Percentiles rank a stretch among this genome's conserved stretches.
Evolutionary conservation across 495 filamentous ascomycete genomes (phyloP).

Genomic region (Tetracladium marchalianum): DNA sequence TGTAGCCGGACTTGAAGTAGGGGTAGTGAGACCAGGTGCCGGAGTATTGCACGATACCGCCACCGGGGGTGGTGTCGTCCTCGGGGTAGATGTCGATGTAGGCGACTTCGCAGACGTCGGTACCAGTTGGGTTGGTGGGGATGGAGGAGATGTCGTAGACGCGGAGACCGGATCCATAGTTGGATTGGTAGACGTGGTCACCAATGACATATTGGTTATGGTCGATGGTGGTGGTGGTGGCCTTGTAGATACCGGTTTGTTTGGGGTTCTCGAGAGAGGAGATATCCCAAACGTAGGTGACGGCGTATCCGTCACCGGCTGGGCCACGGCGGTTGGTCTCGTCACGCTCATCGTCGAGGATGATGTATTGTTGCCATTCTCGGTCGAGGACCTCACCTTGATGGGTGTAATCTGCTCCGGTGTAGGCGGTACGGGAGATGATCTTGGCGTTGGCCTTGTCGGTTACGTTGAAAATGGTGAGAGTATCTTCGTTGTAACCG

Average conservation of each 20-base stretch:
- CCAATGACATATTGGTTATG: slow-evolving; percentile 53
- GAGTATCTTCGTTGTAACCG: slow-evolving; percentile 43
- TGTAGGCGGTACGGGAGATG: slow-evolving; percentile 46
- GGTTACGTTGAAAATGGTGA: slow-evolving; percentile 47
- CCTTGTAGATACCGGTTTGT: slow-evolving; percentile 45
- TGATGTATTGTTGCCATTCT: slow-evolving; percentile 40
- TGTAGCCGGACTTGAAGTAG: slow-evolving; percentile 45
- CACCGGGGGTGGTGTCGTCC: slow-evolving; percentile 35
- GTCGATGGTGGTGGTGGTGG: slow-evolving; percentile 39
- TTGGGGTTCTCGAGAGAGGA: slow-evolving; percentile 36
- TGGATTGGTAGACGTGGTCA: slow-evolving; percentile 44
- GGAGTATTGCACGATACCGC: slow-evolving; percentile 42
- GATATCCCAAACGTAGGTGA: slow-evolving; percentile 49
- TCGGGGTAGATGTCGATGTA: slow-evolving; percentile 54
- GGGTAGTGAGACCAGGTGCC: slow-evolving; percentile 50
- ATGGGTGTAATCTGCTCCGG: slow-evolving; percentile 48
- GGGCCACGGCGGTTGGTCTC: slow-evolving; percentile 39
- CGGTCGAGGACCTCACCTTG: slow-evolving; percentile 49
- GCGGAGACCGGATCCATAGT: slow-evolving; percentile 48
- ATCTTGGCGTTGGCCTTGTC: slow-evolving; percentile 37
- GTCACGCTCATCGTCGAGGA: slow-evolving; percentile 53
- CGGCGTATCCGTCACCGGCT: slow-evolving; percentile 34
- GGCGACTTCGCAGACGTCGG: slow-evolving; percentile 37
- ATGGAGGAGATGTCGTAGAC: slow-evolving; percentile 46
- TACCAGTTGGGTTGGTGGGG: slow-evolving; percentile 41